phyloP scores from a whole-genome alignment of 2,329 filamentous ascomycete genomes.

The Huntiella bhutanensis region DNA sequence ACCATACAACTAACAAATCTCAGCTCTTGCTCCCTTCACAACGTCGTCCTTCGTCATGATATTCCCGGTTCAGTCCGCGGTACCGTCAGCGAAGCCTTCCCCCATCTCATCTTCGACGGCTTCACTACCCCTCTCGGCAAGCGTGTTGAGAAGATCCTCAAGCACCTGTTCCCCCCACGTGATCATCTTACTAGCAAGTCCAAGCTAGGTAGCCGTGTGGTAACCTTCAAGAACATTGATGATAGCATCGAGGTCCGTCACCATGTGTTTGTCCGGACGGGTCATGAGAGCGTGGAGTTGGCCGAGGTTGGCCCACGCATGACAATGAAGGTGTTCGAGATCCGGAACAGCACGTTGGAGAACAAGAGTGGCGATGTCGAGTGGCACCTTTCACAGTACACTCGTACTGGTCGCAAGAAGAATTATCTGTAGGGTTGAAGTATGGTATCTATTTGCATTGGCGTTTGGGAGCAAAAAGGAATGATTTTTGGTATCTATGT shows the following conservation, averaged over 20 bases:
- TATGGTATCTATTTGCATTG: not conserved
- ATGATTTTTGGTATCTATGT: too few relatives aligned
- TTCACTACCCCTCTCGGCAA: constrained; percentile 67
- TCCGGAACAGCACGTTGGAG: constrained; percentile 75
- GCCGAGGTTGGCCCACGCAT: constrained; percentile 83
- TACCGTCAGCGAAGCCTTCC: constrained; percentile 81
- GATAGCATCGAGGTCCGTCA: constrained; percentile 77
- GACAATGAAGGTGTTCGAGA: constrained; percentile 95
- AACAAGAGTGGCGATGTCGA: constrained; percentile 92
- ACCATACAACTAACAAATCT: constrained; percentile 16
- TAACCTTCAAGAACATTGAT: constrained; percentile 88
- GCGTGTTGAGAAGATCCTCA: constrained; percentile 73
- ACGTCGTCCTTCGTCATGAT: constrained; percentile 81
- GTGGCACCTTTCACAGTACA: constrained; percentile 94
- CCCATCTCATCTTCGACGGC: constrained; percentile 87
- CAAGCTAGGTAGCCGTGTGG: constrained; percentile 72
- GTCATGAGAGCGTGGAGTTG: constrained; percentile 73
- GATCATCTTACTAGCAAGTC: constrained; percentile 51
- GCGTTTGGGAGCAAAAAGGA: constrained; percentile 11
- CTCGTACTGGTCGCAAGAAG: constrained; percentile 84
- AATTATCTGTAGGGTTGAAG: constrained; percentile 54
- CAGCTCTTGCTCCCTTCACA: constrained; percentile 74
- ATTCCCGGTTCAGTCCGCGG: constrained; percentile 76
- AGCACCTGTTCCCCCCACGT: constrained; percentile 83
- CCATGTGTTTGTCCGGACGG: constrained; percentile 77